Evolutionary conservation across 2,329 filamentous ascomycete genomes (phyloP), one percentile per base, ranked within the genome.

Genomic region (Cordyceps militaris): DNA sequence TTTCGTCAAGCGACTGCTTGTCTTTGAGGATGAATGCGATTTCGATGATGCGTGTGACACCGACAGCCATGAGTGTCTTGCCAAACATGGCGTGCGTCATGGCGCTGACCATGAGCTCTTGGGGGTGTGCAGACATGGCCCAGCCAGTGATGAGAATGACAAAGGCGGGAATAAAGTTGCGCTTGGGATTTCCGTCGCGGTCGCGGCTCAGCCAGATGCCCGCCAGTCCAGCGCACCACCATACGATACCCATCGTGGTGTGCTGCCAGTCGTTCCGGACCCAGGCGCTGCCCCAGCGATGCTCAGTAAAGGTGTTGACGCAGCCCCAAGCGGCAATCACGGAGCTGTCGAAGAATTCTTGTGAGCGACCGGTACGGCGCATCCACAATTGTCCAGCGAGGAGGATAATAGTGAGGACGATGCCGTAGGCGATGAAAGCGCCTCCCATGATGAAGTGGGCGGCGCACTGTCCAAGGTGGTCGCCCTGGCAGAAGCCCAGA

Each of bases 361-460:
- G 94, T 57, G 90, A 95, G 55, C 91, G 84, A 19, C 91, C 91
- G 4, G 86, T 89, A 49, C 87, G 83, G 63, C 84, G 85, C 58
- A 99, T 75, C 91, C 91, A 97, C 32, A 84, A 74, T 73, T 97
- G 94, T 14, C 94, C 94, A 42, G 94, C 91, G 8, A 97, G 76
- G 34, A 97, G 81, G 21, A 97, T 75, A 21, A 97, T 87, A 2
- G 89, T 92, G 63, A 99, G 80, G 38, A 96, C 70, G 56, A 97
- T 88, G 28, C 90, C 94, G 67, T 99, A 99, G 30, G 82, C 94
- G 64, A 99, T 93, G 70, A 99, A 99, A 1, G 93, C 92, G 64
- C 89, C 88, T 46, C 94, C 94, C 94, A 99, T 99, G 72, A 97
- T 99, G 73, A 97, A 99, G 72, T 99, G 94, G 1, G 94, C 94